Evolutionary conservation across 2,329 filamentous ascomycete genomes (phyloP).

Genomic region (Tolypocladium cylindrosporum): DNA sequence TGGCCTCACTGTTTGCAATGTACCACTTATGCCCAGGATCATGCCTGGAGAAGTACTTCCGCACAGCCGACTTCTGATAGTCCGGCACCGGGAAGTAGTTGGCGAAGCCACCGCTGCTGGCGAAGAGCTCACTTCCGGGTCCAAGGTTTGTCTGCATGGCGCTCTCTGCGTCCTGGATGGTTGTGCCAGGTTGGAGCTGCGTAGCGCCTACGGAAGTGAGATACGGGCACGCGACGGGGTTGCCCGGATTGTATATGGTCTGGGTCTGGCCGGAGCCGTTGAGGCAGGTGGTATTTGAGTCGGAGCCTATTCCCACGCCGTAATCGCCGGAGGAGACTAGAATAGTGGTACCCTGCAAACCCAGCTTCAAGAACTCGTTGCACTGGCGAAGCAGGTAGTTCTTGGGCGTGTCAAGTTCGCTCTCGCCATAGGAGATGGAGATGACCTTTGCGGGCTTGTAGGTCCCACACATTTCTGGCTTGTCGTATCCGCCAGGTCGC

Average conservation of each 20-base stretch:
- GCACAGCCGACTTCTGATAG: constrained; percentile 16
- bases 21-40: constrained; percentile 13
- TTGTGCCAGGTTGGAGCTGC: not conserved
- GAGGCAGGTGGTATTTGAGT: constrained; percentile 1
- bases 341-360: constrained; percentile 24
- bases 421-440: constrained; percentile 34
- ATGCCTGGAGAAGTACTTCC: constrained; percentile 13
- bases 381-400: constrained; percentile 32
- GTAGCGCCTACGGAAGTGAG: constrained; percentile 1
- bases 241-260: constrained; percentile 4
- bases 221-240: constrained; percentile 1
- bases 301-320: constrained; percentile 9
- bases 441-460: constrained; percentile 25
- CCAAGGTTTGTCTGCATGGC: constrained; percentile 6
- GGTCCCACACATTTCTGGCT: constrained; percentile 18
- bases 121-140: constrained; percentile 5
- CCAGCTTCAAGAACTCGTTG: constrained; percentile 31
- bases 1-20: constrained; percentile 18
- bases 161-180: constrained; percentile 4
- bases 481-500: constrained; percentile 35
- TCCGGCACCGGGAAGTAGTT: constrained; percentile 19
- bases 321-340: constrained; percentile 26
- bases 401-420: constrained; percentile 34
- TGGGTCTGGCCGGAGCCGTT: constrained; percentile 5
- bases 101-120: constrained; percentile 21